Base-by-base conservation (phyloP, 768 basidiomycete species). In the Thelephora ganbajun region DNA sequence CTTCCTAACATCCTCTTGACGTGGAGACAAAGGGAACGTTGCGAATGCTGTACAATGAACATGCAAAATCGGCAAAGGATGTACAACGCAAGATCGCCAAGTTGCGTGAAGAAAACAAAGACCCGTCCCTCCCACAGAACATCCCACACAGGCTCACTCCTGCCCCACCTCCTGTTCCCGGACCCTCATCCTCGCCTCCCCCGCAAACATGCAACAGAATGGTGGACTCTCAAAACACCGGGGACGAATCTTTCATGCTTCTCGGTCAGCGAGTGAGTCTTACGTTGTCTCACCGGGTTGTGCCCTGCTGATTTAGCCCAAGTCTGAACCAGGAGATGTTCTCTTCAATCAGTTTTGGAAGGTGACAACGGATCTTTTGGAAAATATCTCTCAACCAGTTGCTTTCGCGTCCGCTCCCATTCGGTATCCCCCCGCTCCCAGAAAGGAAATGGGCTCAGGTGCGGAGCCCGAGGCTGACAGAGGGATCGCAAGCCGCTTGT, bases 221-320 rank as follows among this genome's bases (percentile, higher is more conserved):
- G 37, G 55, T 55, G 1, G 66, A 68, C 20, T 69, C 69, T 1
- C 66, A 68, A 52, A 74, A 76, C 51, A 75, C 79, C 1, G 83
- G 84, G 1, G 88, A 89, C 43, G 88, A 90, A 58, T 90, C 88
- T 0, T 91, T 90, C 56, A 88, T 91, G 87, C 70, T 91, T 2
- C 68, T 90, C 2, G 85, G 84, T 14, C 86, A 88, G 59, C 73
- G 78, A 54, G 83, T 86, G 56, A 56, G 77, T 68, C 50, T 14
- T 48, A 20, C 34, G 26, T 35, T 35, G 18, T 36, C 36, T 39
- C 47, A n/a, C 19, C 26, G 39, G 47, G 47, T 46, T 13, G 35
- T 35, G 36, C 35, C 43, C 49, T 51, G 36, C 46, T 35, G 22
- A 35, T 14, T 33, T 34, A 26, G 19, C 9, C 26, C 4, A 22